These are phyloP conservation scores for Alternaria viburni DNA, from an alignment of 2,329 filamentous ascomycete species.

Conservation along the genomic window DNA sequence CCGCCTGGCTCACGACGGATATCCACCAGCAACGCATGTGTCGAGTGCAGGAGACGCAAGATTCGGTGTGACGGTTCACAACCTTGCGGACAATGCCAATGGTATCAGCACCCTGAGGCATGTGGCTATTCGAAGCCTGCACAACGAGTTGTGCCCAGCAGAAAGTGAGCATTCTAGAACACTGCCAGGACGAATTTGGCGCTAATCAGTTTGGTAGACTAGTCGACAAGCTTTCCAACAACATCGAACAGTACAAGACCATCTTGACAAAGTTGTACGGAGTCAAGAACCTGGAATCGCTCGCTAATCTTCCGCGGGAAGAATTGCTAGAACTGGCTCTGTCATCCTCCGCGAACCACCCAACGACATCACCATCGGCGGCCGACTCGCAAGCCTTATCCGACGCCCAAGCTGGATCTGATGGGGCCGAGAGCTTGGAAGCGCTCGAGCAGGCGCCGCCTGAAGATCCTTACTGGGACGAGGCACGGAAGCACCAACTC, in stretches of 20 bases:
- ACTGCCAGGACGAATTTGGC: constrained; percentile 29
- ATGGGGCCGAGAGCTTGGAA: constrained; percentile 61
- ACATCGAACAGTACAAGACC: constrained; percentile 55
- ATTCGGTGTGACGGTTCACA: constrained; percentile 84
- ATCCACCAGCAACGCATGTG: constrained; percentile 67
- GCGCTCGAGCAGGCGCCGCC: constrained; percentile 73
- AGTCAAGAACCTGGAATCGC: constrained; percentile 48
- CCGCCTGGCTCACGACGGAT: constrained; percentile 51
- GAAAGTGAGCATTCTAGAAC: constrained; percentile 64
- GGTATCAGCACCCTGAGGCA: constrained; percentile 77
- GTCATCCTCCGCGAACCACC: constrained; percentile 46
- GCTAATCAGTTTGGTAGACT: constrained; percentile 64
- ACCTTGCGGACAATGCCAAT: constrained; percentile 82
- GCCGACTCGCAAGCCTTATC: constrained; percentile 41
- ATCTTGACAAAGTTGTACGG: constrained; percentile 54
- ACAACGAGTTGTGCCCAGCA: constrained; percentile 76
- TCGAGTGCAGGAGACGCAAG: constrained; percentile 79
- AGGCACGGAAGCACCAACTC: constrained; percentile 56
- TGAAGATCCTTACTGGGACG: constrained; percentile 70
- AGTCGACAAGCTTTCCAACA: constrained; percentile 60
- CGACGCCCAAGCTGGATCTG: constrained; percentile 50
- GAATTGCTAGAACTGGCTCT: constrained; percentile 55
- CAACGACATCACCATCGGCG: constrained; percentile 42
- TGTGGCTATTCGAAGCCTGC: constrained; percentile 84
- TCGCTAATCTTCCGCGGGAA: constrained; percentile 50